Percentiles rank a stretch among this genome's conserved stretches.
phyloP scores from a whole-genome alignment of 2,329 filamentous ascomycete genomes.

The Alternaria solani region DNA sequence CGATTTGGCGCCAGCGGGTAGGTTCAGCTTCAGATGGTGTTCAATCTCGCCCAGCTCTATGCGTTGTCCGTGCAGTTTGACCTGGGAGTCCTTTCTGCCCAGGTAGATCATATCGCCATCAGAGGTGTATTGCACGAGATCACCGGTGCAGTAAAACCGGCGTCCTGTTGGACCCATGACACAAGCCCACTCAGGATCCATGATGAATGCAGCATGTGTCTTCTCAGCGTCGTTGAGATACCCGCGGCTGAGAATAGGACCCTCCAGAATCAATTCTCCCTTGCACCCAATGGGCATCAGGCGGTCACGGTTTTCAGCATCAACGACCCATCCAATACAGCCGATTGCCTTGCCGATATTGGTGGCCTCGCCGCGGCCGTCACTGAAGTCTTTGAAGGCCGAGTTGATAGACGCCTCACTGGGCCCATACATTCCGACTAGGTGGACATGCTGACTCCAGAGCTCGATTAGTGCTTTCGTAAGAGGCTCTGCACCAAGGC shows the following conservation, averaged over 20 bases:
- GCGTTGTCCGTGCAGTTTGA: slow-evolving; percentile 55
- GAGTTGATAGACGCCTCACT: slow-evolving; percentile 47
- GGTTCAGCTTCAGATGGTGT: slow-evolving; percentile 51
- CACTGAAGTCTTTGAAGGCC: slow-evolving; percentile 39
- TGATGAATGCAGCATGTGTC: slow-evolving; percentile 42
- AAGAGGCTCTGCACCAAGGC: slow-evolving; percentile 56
- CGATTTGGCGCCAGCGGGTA: slow-evolving; percentile 50
- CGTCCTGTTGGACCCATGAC: slow-evolving; percentile 23
- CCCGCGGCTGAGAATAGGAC: slow-evolving; percentile 44
- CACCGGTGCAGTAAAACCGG: slow-evolving; percentile 46
- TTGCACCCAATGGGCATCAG: slow-evolving; percentile 46
- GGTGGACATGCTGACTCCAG: slow-evolving; percentile 32
- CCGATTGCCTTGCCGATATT: slow-evolving; percentile 46
- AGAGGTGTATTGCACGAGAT: slow-evolving; percentile 44
- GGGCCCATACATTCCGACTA: slow-evolving; percentile 45
- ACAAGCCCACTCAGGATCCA: slow-evolving; percentile 39
- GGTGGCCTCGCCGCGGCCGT: slow-evolving; percentile 40
- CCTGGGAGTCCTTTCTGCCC: slow-evolving; percentile 47
- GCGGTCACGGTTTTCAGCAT: slow-evolving; percentile 42
- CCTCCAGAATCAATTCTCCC: slow-evolving; percentile 48
- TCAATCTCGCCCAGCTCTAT: slow-evolving; percentile 59
- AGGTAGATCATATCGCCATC: slow-evolving; percentile 48
- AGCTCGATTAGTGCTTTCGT: slow-evolving; percentile 42
- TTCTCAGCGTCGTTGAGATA: slow-evolving; percentile 46
- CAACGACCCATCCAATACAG: slow-evolving; percentile 45